Evolutionary conservation across 2,329 filamentous ascomycete species (phyloP).

Genomic region (Neofusicoccum ribis): DNA sequence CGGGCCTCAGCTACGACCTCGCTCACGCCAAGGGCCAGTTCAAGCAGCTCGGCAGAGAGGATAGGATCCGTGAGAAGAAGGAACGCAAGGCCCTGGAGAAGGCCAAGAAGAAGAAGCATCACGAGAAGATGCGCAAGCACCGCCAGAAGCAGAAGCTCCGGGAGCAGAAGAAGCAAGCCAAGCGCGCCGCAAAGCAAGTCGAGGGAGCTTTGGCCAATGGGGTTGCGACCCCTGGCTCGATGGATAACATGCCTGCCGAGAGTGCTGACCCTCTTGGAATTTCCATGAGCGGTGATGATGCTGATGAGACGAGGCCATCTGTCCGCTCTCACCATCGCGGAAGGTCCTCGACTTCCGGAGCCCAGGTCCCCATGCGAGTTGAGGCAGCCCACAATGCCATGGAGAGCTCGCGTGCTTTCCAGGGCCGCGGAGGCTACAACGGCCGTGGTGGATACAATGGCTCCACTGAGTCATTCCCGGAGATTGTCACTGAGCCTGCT

Average conservation of each 20-base stretch:
- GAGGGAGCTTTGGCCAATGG: constrained; percentile 20
- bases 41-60: constrained; percentile 49
- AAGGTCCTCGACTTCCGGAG: constrained; percentile 12
- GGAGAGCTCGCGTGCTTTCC: constrained; percentile 30
- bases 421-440: constrained; percentile 37
- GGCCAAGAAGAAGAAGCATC: constrained; percentile 37
- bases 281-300: constrained; percentile 10
- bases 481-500: constrained; percentile 8
- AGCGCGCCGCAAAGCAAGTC: constrained; percentile 22
- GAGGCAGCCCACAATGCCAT: constrained; percentile 20
- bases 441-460: constrained; percentile 33
- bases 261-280: constrained; percentile 13
- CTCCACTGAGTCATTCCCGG: constrained; percentile 24
- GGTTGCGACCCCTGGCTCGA: constrained; percentile 21
- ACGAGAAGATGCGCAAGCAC: constrained; percentile 36
- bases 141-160: constrained; percentile 40
- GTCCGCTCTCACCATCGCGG: constrained; percentile 15
- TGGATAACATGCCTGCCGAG: background rate
- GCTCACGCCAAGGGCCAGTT: constrained; percentile 65
- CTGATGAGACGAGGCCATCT: constrained; percentile 5
- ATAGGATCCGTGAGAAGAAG: constrained; percentile 41
- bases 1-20: constrained; percentile 68
- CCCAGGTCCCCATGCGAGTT: constrained; percentile 5
- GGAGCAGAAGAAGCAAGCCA: constrained; percentile 40
- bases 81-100: constrained; percentile 39